Base-by-base conservation (phyloP, 768 basidiomycete genomes). In the Phylloporus scabripes region DNA sequence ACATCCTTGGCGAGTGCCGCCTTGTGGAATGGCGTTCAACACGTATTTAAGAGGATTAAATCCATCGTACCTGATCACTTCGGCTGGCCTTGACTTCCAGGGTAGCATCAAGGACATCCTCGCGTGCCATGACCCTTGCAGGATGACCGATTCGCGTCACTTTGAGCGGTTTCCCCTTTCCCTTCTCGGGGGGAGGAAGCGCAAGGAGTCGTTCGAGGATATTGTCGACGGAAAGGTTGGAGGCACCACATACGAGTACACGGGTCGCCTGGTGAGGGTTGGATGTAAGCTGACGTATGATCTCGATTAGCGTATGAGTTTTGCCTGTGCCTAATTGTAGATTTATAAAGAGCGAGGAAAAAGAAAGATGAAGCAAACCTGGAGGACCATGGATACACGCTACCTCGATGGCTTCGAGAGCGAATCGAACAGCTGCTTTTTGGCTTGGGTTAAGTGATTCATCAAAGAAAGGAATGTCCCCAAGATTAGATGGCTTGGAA, bases 331-430 rank as follows among this genome's bases (percentile, higher is more conserved):
- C 84, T 83, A 45, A 36, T 45, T 9, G 42, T 10, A 18, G 8
- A 21, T 54, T 32, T 7, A 31, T 29, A 10, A 38, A 5, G 7
- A n/a, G 8, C 12, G 11, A 9, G 2, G 3, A 9, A 29, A 21
- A 33, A 17, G 4, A 17, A 12, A 1, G 7, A 42, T 12, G 17
- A 8, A 28, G 26, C 29, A 6, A 61, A 80, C 95, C 95, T 52
- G 96, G 96, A n/a, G 96, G 96, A 0, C 96, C 96, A 60, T 98
- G 94, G 21, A 99, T 92, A 57, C 92, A 91, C 1, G 90, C 91
- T 0, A 97, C 79, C 63, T 95, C 85, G 5, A 78, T 75, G 0
- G 88, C 81, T 53, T 80, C 80, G 5, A 99, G 66, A n/a, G 85
- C 85, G 60, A 96, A 93, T 45, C 68, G 73, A 28, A 98, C 81